Base-by-base conservation (phyloP, 2,329 filamentous ascomycete species). In the Ophiostoma pallidulum region DNA sequence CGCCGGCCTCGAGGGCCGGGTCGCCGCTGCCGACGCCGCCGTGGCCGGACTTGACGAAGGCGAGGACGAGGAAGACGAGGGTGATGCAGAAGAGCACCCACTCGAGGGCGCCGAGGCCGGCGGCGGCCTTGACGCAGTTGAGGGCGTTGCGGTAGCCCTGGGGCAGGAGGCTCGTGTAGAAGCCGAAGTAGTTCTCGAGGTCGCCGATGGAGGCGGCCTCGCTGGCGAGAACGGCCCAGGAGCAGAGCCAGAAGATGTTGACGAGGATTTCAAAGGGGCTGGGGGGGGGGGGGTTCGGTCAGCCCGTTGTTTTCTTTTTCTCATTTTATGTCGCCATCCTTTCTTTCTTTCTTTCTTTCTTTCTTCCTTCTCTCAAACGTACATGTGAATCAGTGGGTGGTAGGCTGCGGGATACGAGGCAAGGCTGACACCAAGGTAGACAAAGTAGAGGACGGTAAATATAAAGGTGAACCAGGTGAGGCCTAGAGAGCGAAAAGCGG, bases 231-330 rank as follows among this genome's bases (percentile, higher is more conserved):
- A 54, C 51, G 47, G 54, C 53, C 51, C 51, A 56, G 29, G 49
- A 47, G 31, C 40, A 45, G 38, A 56, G 53, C 54, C 54, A 56
- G 35, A 55, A 56, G 39, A 55, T 51, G 36, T 53, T 53, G 45
- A 47, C 14, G 8, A 53, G 28, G 12, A 51, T 48, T 33, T 56
- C 54, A 35, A 51, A 28, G 22, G 49, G 46, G 9, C 53, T 54
- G 41, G 2, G 13, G 8, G n/a, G 28, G 9, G 14, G 24, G 8
- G 20, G 10, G 19, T n/a, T n/a, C n/a, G n/a, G n/a, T n/a, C n/a
- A n/a, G n/a, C n/a, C n/a, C n/a, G n/a, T n/a, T n/a, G n/a, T n/a
- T n/a, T n/a, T n/a, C n/a, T n/a, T n/a, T n/a, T n/a, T n/a, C n/a
- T n/a, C n/a, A n/a, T n/a, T n/a, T n/a, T n/a, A n/a, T n/a, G n/a